These are phyloP conservation scores for Myriosclerotinia curreyana DNA, from an alignment of 2,329 filamentous ascomycete species.

Conservation along the genomic window DNA sequence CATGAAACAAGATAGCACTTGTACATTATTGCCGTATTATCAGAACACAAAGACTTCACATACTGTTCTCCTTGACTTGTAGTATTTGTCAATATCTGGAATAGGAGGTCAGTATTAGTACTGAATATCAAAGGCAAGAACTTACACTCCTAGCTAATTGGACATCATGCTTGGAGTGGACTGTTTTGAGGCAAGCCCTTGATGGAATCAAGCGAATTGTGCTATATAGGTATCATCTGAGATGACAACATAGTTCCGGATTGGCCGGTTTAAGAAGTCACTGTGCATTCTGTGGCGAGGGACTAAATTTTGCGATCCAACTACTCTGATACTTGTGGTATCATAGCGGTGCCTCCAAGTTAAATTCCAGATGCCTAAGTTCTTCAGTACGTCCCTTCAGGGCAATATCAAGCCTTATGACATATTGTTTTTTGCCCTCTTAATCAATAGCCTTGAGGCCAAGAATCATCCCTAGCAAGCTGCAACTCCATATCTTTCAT, in stretches of 20 bases:
- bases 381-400: neutral
- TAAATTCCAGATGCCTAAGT: neutral
- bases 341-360: neutral
- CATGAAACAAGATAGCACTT: slow-evolving; percentile 15
- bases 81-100: neutral
- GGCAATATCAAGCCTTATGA: neutral
- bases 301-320: neutral
- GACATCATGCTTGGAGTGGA: neutral
- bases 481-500: no score
- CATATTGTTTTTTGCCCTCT: neutral
- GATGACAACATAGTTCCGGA: neutral
- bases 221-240: neutral
- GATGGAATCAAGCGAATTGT: neutral
- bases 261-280: neutral
- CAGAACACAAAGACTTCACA: neutral
- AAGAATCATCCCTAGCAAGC: neutral
- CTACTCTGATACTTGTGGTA: neutral
- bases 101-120: neutral
- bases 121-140: neutral
- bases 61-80: neutral
- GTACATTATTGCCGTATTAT: slow-evolving; percentile 22
- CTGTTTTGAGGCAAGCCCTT: neutral
- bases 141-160: neutral
- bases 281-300: neutral
- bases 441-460: neutral